Conservation (phyloP, 441 rosid species). For the Euphorbia celastroides region DNA sequence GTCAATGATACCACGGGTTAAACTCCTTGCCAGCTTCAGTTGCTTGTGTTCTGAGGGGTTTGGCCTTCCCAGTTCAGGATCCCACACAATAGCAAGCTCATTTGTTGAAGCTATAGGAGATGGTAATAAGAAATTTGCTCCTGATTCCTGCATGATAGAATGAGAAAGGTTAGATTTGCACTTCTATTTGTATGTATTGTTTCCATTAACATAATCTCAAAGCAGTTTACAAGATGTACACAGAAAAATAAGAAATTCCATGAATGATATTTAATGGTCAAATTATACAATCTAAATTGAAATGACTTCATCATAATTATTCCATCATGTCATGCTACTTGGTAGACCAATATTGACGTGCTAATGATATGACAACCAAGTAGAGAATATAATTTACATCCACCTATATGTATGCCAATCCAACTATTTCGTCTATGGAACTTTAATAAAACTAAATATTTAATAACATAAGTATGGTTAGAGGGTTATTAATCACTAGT, state of each 20-base stretch:
- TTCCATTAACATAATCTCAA: not conserved
- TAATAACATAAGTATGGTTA: not conserved
- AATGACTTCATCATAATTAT: not conserved
- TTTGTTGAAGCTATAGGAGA: conserved; percentile 87
- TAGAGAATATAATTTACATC: not conserved
- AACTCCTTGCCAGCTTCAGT: conserved; percentile 93
- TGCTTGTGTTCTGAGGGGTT: conserved; percentile 98
- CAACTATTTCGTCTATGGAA: not conserved
- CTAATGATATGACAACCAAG: not conserved
- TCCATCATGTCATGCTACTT: not conserved
- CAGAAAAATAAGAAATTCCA: not conserved
- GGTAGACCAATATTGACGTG: not conserved
- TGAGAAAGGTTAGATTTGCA: conserved; percentile 9
- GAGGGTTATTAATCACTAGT: not conserved
- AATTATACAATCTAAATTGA: not conserved
- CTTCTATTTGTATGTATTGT: not conserved
- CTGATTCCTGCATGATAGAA: conserved; percentile 58
- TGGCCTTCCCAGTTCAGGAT: conserved; percentile 82
- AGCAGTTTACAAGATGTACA: not conserved
- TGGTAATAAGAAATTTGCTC: conserved; percentile 79
- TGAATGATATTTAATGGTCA: not conserved
- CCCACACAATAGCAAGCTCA: conserved; percentile 95
- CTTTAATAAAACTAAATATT: not conserved
- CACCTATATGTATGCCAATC: not conserved
- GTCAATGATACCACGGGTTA: conserved; percentile 91